A percentile compares a stretch with the other conserved stretches of the same genome.
These are phyloP conservation scores for Cunninghamia lanceolata DNA, from an alignment of 75 land plant genomes.

Conservation along the genomic window DNA sequence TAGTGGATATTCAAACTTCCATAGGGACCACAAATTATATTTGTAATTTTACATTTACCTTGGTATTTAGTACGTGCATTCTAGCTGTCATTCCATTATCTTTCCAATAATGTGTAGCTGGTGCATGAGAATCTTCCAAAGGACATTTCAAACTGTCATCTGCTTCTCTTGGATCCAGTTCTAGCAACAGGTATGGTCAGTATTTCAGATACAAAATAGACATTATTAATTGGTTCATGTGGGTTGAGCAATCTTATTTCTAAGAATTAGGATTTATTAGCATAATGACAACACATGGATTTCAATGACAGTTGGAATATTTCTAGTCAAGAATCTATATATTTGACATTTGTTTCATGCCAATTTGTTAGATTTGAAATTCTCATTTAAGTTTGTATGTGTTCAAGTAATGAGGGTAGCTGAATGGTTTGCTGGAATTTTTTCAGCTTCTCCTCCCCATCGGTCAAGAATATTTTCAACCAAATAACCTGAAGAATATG, in stretches of 20 bases:
- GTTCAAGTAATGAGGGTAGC: background rate
- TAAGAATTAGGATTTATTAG: background rate
- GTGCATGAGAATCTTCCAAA: constrained; percentile 77
- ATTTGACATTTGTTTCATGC: background rate
- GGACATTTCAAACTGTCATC: constrained; percentile 73
- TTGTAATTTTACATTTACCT: background rate
- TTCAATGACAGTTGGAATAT: background rate
- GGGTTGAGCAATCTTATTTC: background rate
- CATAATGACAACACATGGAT: background rate
- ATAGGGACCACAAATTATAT: constrained; percentile 3
- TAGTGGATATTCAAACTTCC: constrained; percentile 3
- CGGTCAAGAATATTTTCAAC: background rate
- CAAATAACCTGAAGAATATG: background rate
- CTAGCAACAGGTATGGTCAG: constrained; percentile 66
- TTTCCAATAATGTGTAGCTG: constrained; percentile 39
- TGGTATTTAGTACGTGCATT: background rate
- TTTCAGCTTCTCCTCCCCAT: background rate
- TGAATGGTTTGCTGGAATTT: background rate
- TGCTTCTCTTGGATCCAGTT: constrained; percentile 73
- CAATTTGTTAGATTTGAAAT: background rate
- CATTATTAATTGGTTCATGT: background rate
- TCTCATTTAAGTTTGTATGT: background rate
- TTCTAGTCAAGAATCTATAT: background rate
- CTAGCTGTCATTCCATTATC: background rate
- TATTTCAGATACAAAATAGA: background rate